phyloP scores from a whole-genome alignment of 2,329 filamentous ascomycete genomes.

The Pezizomycotina sp. region DNA sequence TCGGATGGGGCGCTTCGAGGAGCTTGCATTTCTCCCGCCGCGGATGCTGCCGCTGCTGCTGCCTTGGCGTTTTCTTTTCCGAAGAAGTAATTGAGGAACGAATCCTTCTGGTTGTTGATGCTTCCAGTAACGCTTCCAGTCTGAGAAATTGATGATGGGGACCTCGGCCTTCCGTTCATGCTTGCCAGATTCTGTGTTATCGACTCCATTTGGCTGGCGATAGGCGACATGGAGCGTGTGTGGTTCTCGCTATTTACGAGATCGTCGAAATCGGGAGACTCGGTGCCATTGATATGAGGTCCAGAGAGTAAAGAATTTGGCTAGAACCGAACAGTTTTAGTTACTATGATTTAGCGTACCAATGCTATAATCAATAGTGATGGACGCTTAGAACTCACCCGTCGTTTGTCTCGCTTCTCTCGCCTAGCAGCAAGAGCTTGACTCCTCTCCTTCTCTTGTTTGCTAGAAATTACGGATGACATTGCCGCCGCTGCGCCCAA shows the following conservation, averaged over 20 bases:
- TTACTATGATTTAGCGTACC: neutral
- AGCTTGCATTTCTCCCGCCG: constrained; percentile 27
- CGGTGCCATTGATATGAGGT: constrained; percentile 49
- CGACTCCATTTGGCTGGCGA: constrained; percentile 18
- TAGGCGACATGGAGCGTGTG: constrained; percentile 12
- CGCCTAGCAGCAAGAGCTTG: constrained; percentile 62
- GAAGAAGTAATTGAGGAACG: constrained; percentile 97
- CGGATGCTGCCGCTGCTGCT: constrained; percentile 30
- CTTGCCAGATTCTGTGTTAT: constrained; percentile 34
- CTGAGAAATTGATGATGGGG: constrained; percentile 27
- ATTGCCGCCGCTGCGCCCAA: constrained; percentile 90
- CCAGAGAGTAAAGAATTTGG: constrained; percentile 21
- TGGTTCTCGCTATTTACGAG: constrained; percentile 33
- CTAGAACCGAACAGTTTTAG: constrained; percentile 6
- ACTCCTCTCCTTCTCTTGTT: constrained; percentile 83
- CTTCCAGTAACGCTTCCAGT: constrained; percentile 12
- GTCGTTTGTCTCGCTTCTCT: constrained; percentile 43
- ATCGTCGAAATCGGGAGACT: constrained; percentile 49
- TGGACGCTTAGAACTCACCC: too few relatives aligned
- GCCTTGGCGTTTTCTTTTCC: constrained; percentile 66
- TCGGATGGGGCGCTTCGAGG: constrained; percentile 35
- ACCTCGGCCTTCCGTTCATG: constrained; percentile 38
- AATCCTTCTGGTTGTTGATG: constrained; percentile 43
- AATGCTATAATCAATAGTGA: too few relatives aligned
- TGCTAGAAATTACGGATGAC: constrained; percentile 87